Conservation (phyloP, 768 basidiomycete genomes). For the Glaciozyma antarctica region DNA sequence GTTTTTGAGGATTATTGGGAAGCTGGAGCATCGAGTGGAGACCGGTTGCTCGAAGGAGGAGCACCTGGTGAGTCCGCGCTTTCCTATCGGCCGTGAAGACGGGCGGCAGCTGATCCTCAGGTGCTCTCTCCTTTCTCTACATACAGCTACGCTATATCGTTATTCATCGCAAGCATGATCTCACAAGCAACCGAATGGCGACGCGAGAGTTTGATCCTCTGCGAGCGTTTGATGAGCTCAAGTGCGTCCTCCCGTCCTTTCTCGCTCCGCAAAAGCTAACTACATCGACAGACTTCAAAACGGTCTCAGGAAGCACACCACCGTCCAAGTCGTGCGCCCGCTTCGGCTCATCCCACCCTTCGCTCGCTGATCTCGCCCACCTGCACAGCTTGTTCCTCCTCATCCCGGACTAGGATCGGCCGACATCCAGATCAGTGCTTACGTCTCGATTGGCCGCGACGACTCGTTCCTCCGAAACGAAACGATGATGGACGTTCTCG, state of each 20-base stretch:
- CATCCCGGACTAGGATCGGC: no score
- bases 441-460: neutral
- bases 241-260: neutral
- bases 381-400: neutral
- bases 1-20: neutral
- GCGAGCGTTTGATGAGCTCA: slow-evolving; percentile 4
- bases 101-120: no score
- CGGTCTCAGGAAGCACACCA: neutral
- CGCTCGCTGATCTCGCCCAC: neutral
- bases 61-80: neutral
- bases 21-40: neutral
- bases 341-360: neutral
- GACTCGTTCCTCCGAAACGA: neutral
- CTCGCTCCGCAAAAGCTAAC: neutral
- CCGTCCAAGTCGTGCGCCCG: neutral
- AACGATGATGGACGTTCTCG: neutral
- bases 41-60: neutral
- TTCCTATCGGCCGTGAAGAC: neutral
- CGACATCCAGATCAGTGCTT: neutral
- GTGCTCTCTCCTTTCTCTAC: neutral
- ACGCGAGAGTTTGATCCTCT: slow-evolving; percentile 1
- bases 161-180: neutral
- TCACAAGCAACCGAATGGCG: slow-evolving; percentile 1
- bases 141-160: neutral
- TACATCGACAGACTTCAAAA: neutral